Evolutionary conservation across 2,329 filamentous ascomycete genomes (phyloP).

Genomic region (Neonectria neomacrospora): DNA sequence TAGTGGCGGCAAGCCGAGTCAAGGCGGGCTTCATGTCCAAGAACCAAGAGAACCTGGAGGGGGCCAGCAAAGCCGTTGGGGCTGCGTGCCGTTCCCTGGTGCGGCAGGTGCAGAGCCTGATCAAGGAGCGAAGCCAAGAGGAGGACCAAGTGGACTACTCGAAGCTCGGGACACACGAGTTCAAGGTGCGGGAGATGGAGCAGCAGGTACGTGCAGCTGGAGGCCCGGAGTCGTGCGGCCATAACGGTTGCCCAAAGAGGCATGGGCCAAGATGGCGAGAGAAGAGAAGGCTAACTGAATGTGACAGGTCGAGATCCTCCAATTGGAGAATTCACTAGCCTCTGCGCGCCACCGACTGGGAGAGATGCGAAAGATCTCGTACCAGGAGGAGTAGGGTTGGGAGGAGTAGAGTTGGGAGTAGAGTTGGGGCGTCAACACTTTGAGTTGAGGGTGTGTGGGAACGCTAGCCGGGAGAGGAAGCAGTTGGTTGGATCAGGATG

Average conservation of each 20-base stretch:
- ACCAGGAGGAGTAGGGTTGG: constrained; percentile 75
- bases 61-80: constrained; percentile 92
- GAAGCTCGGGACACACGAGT: constrained; percentile 91
- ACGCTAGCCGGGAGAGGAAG: too few species aligned
- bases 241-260: constrained; percentile 39
- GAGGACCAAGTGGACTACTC: constrained; percentile 89
- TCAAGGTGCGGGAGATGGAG: constrained; percentile 99
- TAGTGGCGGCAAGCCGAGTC: constrained; percentile 93
- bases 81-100: constrained; percentile 88
- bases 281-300: constrained; percentile 32
- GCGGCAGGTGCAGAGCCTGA: constrained; percentile 93
- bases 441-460: too few species aligned
- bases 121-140: constrained; percentile 84
- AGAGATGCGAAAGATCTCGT: constrained; percentile 98
- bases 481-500: too few species aligned
- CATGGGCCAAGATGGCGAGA: constrained; percentile 18
- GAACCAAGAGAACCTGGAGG: constrained; percentile 91
- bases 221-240: constrained; percentile 21
- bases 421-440: not conserved
- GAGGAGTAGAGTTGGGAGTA: constrained; percentile 73
- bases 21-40: constrained; percentile 99
- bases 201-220: constrained; percentile 78
- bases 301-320: constrained; percentile 90
- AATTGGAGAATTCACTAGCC: constrained; percentile 88
- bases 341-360: constrained; percentile 85